Conservation (phyloP, 2,329 filamentous ascomycete species). For the Colletotrichum sp. region DNA sequence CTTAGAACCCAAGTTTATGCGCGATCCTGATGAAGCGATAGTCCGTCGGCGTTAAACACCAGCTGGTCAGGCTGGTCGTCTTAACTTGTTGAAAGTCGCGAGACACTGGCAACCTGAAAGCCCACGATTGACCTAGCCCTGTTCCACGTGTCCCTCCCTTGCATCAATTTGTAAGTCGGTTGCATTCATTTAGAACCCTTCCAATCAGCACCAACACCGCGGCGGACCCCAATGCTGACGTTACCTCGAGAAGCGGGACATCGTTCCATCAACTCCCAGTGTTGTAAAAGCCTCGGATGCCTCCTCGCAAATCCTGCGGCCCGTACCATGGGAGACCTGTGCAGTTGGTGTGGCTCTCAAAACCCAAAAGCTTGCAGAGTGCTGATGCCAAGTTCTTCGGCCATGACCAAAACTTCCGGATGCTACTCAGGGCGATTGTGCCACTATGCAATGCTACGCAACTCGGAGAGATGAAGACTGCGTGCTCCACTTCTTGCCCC, state of each 20-base stretch:
- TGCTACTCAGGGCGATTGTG: neutral
- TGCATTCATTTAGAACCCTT: neutral
- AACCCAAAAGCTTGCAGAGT: neutral
- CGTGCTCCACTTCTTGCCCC: neutral
- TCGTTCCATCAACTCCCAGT: neutral
- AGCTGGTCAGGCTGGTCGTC: neutral
- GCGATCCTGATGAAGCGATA: neutral
- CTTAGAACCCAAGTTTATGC: neutral
- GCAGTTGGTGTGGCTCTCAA: neutral
- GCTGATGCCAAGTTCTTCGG: neutral
- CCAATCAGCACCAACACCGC: neutral
- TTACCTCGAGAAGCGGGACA: neutral
- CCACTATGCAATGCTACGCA: neutral
- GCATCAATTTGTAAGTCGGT: neutral
- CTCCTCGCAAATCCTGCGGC: neutral
- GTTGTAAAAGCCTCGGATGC: neutral
- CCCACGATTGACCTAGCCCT: neutral
- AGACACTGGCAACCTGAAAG: neutral
- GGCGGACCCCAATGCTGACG: neutral
- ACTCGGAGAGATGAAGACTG: neutral
- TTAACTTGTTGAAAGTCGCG: neutral
- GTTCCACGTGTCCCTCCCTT: neutral
- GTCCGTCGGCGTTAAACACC: neutral
- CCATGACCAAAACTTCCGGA: neutral
- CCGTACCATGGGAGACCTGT: neutral